phyloP scores from a whole-genome alignment of 495 filamentous ascomycete species.

The Friedmanniomyces endolithicus region DNA sequence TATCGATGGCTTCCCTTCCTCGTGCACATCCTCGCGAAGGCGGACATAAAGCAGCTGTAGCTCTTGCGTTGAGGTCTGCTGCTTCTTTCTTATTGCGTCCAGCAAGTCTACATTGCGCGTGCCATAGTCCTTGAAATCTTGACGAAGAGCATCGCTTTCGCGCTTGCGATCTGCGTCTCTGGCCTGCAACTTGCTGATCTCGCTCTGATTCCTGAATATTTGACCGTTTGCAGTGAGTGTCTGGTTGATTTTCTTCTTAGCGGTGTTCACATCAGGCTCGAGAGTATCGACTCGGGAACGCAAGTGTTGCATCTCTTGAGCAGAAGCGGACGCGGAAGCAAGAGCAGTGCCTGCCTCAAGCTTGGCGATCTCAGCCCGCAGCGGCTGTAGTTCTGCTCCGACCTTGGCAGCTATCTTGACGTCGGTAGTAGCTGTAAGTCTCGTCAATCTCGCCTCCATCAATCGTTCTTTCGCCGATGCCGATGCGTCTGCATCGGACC shows the following conservation, averaged over 20 bases:
- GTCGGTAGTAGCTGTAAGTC: too few species aligned
- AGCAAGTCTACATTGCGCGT: not conserved
- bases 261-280: not conserved
- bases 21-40: not conserved
- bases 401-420: too few species aligned
- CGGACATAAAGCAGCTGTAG: too few species aligned
- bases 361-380: not conserved
- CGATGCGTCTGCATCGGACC: not conserved
- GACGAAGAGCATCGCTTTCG: not conserved
- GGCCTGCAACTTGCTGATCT: not conserved
- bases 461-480: not conserved
- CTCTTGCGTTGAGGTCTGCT: too few species aligned
- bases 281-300: not conserved
- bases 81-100: not conserved
- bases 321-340: not conserved
- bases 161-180: not conserved
- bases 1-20: not conserved
- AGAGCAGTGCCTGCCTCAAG: not conserved
- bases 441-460: too few species aligned
- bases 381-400: not conserved
- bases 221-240: not conserved
- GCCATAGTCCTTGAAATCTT: not conserved
- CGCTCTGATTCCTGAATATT: not conserved
- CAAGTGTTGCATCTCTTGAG: not conserved
- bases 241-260: not conserved